These are phyloP conservation scores for Sporothrix dimorphospora DNA, from an alignment of 2,329 filamentous ascomycete genomes.

Conservation along the genomic window DNA sequence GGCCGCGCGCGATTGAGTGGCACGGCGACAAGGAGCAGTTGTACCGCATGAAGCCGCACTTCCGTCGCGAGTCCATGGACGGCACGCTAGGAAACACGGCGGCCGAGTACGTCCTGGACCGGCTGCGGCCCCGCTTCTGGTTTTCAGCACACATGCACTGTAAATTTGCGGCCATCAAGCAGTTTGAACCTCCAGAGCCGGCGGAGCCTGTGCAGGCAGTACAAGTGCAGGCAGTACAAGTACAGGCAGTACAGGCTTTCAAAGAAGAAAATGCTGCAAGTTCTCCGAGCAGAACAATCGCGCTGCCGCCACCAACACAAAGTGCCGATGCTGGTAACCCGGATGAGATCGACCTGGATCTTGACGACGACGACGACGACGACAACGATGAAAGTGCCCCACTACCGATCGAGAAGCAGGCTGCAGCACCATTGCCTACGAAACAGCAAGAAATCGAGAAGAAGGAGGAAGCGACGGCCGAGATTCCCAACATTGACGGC, in stretches of 20 bases:
- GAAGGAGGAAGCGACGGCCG: slow-evolving; percentile 22
- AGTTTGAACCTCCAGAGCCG: slow-evolving; percentile 46
- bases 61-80: slow-evolving; percentile 73
- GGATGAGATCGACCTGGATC: slow-evolving; percentile 72
- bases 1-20: slow-evolving; percentile 83
- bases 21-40: slow-evolving; percentile 70
- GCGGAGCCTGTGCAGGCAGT: slow-evolving; percentile 35
- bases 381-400: neutral
- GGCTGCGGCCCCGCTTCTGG: slow-evolving; percentile 82
- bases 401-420: neutral
- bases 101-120: slow-evolving; percentile 77
- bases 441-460: slow-evolving; percentile 24
- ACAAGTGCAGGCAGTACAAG: slow-evolving; percentile 25
- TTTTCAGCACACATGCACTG: slow-evolving; percentile 92
- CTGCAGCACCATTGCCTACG: neutral
- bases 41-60: slow-evolving; percentile 73
- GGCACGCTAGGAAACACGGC: slow-evolving; percentile 80
- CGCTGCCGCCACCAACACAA: neutral
- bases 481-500: slow-evolving; percentile 32
- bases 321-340: slow-evolving; percentile 50
- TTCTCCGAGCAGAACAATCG: neutral
- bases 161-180: slow-evolving; percentile 75
- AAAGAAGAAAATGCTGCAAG: neutral
- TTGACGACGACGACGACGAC: slow-evolving; percentile 55
- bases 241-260: slow-evolving; percentile 30